Base-by-base conservation (phyloP, 2,329 filamentous ascomycete genomes). In the Ceratocystis eucalypticola region DNA sequence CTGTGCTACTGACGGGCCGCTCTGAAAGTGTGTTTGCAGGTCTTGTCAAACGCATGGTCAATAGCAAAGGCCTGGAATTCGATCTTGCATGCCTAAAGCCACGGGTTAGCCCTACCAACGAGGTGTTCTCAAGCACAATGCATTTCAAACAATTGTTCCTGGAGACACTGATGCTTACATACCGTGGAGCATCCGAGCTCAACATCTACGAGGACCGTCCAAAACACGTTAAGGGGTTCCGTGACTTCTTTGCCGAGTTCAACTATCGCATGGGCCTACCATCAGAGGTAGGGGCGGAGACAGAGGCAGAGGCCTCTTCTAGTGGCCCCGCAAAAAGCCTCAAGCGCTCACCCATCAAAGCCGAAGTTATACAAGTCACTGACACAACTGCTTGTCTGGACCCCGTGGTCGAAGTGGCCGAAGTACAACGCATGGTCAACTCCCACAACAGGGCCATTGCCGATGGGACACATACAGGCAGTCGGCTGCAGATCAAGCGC, bases 21-120 rank as follows among this genome's bases (percentile, higher is more conserved):
- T 84, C 85, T 44, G 91, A 96, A 76, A 78, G 80, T 10, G 85
- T 82, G 66, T 97, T 96, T 73, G 80, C 85, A 55, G 85, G 89
- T 0, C 80, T 96, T 44, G 81, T 99, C 74, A 88, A 88, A 76
- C 87, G 86, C 71, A 97, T 97, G 75, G 80, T 88, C 22, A 79
- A 79, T 22, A 88, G 88, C 75, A 93, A 88, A 74, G 84, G 84
- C 2, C 82, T 99, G 20, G 83, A 91, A 1, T 96, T 97, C 73
- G 90, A 97, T 75, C 84, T 97, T 78, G 79, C 96, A 62, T 87
- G 88, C 62, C 80, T 99, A 68, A 97, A 97, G 77, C 94, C 94
- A 1, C 82, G 84, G 67, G 87, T 88, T 68, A 88, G 91, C 5
- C 94, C 93, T 1, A 85, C 84, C 67, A 88, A 88, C 70, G 86